phyloP scores from a whole-genome alignment of 1,139 yeast genomes.

The Candida pseudoviswanathii region DNA sequence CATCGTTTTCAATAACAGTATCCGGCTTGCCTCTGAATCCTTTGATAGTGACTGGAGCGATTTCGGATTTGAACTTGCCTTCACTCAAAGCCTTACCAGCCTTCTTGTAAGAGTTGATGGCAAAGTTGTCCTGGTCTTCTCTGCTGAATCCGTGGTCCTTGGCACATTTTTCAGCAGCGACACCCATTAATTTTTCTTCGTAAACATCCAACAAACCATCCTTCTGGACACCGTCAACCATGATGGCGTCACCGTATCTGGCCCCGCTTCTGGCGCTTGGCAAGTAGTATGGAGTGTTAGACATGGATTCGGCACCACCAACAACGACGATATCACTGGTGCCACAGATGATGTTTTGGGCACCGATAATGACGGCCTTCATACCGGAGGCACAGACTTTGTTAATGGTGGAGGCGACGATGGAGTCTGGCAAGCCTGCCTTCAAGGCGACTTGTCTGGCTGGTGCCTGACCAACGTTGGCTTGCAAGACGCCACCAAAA shows the following conservation, averaged over 20 bases:
- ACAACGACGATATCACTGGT: conserved; percentile 90
- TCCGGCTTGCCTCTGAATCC: conserved; percentile 95
- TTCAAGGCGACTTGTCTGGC: conserved; percentile 96
- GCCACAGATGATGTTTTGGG: conserved; percentile 88
- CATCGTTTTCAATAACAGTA: conserved; percentile 67
- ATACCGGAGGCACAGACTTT: conserved; percentile 98
- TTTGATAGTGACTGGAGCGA: conserved; percentile 83
- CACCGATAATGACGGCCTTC: conserved; percentile 87
- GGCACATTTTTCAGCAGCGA: conserved; percentile 96
- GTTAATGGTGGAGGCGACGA: conserved; percentile 88
- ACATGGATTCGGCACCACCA: conserved; percentile 98
- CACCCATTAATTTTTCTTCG: conserved; percentile 88
- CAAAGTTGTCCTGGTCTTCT: conserved; percentile 73
- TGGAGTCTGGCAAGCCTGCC: conserved; percentile 78
- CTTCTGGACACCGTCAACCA: conserved; percentile 86
- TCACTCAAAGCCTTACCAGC: conserved; percentile 77
- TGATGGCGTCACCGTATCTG: conserved; percentile 77
- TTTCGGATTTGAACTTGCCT: conserved; percentile 81
- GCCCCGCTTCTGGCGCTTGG: conserved; percentile 87
- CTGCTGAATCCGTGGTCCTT: conserved; percentile 63
- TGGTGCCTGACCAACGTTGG: conserved; percentile 95
- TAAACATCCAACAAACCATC: conserved; percentile 94
- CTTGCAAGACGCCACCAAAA: conserved; percentile 92
- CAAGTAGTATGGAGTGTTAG: conserved; percentile 91
- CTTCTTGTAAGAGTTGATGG: conserved; percentile 67